Base-by-base conservation (phyloP, 2,329 filamentous ascomycete species). In the Fusarium concolor region DNA sequence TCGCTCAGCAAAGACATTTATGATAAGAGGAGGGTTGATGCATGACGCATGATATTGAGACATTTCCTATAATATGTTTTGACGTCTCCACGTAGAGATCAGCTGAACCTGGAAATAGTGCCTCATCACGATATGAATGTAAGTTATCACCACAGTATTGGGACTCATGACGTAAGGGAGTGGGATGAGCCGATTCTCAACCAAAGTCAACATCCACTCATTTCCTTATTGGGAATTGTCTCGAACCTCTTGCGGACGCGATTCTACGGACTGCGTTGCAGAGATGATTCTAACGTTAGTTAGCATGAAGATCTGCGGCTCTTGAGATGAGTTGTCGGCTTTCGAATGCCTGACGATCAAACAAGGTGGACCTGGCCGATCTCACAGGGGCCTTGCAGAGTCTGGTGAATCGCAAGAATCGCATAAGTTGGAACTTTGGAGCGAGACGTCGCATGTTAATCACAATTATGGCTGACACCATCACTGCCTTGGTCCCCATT, bases 291-390 rank as follows among this genome's bases (percentile, higher is more conserved):
- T 46, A 38, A 56, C 20, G 33, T 26, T 39, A 61, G 44, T 43
- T 49, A 53, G 54, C 56, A 67, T 69, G 65, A 62, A 37, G 57
- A 54, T 62, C 44, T 58, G 52, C 56, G 58, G 43, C 45, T 56
- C 53, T 63, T 51, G 60, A 57, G 57, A 56, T 65, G 70, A 62
- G 62, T 57, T 62, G 52, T 51, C 42, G 56, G 68, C 62, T 67
- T 47, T 52, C 51, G 49, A 67, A 67, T 69, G 52, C 66, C 55
- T 67, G 65, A 66, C 62, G 70, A 68, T 65, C 65, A 70, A 70
- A 56, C 62, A 51, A 33, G 54, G 66, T 68, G 63, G 70, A 60
- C 60, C 65, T 62, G 26, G 66, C 50, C 45, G 66, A 70, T 69
- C 53, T 20, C 53, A 60, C 26, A 26, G 26, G 26, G 26, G 26